Conservation (phyloP, 176 grass and related monocot genomes). For the Oryza rufipogon region DNA sequence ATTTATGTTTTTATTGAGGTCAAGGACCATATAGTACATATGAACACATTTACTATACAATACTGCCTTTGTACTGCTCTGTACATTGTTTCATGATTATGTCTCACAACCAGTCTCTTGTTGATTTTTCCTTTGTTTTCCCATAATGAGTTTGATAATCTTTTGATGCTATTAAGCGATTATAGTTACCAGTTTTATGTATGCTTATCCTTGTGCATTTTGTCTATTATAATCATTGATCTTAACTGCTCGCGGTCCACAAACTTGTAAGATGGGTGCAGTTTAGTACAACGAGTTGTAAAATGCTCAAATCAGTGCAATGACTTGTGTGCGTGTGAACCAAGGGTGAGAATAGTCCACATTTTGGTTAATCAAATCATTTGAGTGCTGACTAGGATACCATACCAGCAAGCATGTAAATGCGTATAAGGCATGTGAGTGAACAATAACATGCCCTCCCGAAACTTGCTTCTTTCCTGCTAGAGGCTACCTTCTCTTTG, state of each 20-base stretch:
- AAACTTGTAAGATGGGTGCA: neutral
- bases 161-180: neutral
- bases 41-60: neutral
- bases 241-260: neutral
- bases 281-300: neutral
- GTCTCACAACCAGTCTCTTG: neutral
- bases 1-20: neutral
- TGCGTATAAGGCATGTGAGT: neutral
- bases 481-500: neutral
- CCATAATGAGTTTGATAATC: neutral
- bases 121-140: neutral
- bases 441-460: neutral
- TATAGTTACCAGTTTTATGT: neutral
- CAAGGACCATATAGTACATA: neutral
- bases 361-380: no score
- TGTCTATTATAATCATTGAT: conserved; percentile 20
- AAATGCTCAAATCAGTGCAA: neutral
- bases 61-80: neutral
- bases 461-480: neutral
- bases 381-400: neutral
- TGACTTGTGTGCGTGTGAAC: no score
- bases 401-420: neutral
- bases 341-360: no score
- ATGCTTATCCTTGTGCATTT: neutral
- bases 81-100: conserved; percentile 5